Evolutionary conservation across 129 eudicot genomes (phyloP), one percentile per base, ranked within the genome.

Genomic region (Solidago caesia): DNA sequence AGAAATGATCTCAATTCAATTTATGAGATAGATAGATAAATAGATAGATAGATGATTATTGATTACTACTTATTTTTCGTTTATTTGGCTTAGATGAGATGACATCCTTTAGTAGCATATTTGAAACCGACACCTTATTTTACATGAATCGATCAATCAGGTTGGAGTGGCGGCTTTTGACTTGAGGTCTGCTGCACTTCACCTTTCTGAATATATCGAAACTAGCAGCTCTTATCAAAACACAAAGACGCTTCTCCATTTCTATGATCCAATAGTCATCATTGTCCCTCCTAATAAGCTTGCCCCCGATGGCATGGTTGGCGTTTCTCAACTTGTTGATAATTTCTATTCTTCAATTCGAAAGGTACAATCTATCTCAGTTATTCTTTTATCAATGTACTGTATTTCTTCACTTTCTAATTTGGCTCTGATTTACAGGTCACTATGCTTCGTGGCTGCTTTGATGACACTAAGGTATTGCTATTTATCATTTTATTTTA

Each of bases 101-200:
- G 39, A 29, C 39, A 29, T 29, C 39, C 39, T 29, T 29, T 29
- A 29, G 39, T 29, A 2, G 2, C 39, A 29, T 29, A 29, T 1
- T 29, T 29, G 39, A 29, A 29, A 29, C 39, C 39, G 39, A 29
- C 14, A 8, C 0, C 13, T 8, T 9, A 0, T 9, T 42, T 44
- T 29, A 45, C 42, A 8, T 57, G 42, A 41, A 70, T 72, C 44
- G 25, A 25, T 47, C 60, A 71, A 64, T 44, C 81, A 95, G 99
- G 97, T 95, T 69, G 99, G 99, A 75, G 96, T 95, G 80, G 96
- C 99, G 81, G 99, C 97, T 72, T 85, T 95, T 77, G 97, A 91
- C 82, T 85, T 91, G 77, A 84, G 99, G 72, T 91, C 96, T 10
- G 99, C 97, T 48, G 91, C 99, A 8, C 84, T 95, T 68, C 95